These are phyloP conservation scores for Neofusicoccum cordaticola DNA, from an alignment of 2,329 filamentous ascomycete genomes.

Conservation along the genomic window DNA sequence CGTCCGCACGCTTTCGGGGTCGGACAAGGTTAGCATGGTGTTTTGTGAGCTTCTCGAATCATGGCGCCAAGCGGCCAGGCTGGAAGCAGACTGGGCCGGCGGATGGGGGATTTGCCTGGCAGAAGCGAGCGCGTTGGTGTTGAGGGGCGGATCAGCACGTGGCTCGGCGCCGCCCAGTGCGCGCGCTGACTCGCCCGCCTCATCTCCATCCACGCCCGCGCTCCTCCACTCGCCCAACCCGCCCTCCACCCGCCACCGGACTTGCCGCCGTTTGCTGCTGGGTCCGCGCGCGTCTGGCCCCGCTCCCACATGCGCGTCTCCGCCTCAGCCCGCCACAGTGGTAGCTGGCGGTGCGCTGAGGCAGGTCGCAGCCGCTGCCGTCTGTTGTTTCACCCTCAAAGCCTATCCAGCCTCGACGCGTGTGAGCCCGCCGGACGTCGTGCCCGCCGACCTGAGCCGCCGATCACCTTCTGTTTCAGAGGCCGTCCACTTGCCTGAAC, in stretches of 20 bases:
- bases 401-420: background rate
- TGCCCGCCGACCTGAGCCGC: no score
- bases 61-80: background rate
- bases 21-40: background rate
- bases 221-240: background rate
- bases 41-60: background rate
- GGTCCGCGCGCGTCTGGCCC: background rate
- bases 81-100: background rate
- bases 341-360: background rate
- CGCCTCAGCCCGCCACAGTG: background rate
- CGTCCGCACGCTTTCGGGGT: background rate
- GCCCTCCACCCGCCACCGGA: background rate
- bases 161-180: background rate
- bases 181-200: background rate
- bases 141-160: background rate
- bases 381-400: constrained; percentile 1
- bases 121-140: constrained; percentile 3
- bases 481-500: background rate
- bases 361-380: background rate
- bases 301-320: background rate
- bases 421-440: background rate
- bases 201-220: background rate
- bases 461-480: background rate
- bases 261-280: background rate
- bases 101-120: background rate